phyloP scores from a whole-genome alignment of 139 green algal genomes.

The Coccomyxa sp. region DNA sequence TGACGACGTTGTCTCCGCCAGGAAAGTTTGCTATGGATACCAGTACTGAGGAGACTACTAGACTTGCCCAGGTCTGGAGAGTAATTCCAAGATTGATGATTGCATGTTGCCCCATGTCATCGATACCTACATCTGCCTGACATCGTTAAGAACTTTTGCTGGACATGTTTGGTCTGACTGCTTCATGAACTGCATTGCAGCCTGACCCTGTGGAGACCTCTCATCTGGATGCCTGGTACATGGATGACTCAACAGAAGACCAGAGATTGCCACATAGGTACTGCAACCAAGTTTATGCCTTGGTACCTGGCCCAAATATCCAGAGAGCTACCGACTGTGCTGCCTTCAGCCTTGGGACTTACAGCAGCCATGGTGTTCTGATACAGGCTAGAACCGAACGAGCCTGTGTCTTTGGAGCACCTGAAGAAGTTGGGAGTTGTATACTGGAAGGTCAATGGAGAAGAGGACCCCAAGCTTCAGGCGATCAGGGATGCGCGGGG shows the following conservation, averaged over 20 bases:
- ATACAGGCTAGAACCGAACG: conserved; percentile 60
- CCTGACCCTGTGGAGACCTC: conserved; percentile 40
- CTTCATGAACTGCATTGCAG: conserved; percentile 28
- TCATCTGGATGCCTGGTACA: conserved; percentile 81
- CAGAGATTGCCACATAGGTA: conserved; percentile 73
- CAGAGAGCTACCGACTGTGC: neutral
- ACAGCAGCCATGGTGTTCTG: neutral
- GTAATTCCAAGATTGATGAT: too few relatives aligned
- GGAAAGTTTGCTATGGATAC: too few relatives aligned
- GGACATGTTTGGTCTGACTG: too few relatives aligned
- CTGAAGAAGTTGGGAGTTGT: conserved; percentile 75
- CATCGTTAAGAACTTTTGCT: too few relatives aligned
- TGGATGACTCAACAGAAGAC: conserved; percentile 71
- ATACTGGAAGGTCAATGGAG: conserved; percentile 73
- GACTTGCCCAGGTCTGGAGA: too few relatives aligned
- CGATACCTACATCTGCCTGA: too few relatives aligned
- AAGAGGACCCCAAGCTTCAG: conserved; percentile 61
- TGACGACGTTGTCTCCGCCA: too few relatives aligned
- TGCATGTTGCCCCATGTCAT: too few relatives aligned
- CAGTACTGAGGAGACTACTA: too few relatives aligned
- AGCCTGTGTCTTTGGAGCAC: conserved; percentile 44
- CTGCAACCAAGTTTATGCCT: neutral
- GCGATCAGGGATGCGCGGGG: conserved; percentile 68
- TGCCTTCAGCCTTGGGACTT: too few relatives aligned
- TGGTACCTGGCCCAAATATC: neutral